Conservation (phyloP, 805 yeast species). For the Lipomyces yamadae region DNA sequence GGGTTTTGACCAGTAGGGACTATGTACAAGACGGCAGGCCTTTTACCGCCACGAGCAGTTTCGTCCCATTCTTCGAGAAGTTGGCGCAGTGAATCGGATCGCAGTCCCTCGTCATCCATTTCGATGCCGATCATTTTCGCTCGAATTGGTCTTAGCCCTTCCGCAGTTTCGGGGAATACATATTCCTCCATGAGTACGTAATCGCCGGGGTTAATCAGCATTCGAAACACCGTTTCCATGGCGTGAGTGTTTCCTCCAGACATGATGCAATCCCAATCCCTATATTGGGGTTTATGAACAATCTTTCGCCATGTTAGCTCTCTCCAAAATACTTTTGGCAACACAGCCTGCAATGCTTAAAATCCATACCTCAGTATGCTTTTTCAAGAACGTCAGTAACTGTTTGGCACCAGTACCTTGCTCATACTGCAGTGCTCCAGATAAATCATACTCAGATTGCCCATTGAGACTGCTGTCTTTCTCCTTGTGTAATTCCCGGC, state of each 20-base stretch:
- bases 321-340: neutral
- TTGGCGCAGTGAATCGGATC: conserved; percentile 69
- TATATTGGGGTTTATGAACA: conserved; percentile 50
- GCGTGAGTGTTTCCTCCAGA: conserved; percentile 87
- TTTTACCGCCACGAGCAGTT: conserved; percentile 50
- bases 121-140: conserved; percentile 70
- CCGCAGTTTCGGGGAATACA: conserved; percentile 83
- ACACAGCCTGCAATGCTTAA: neutral
- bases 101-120: conserved; percentile 78
- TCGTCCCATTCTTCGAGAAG: conserved; percentile 72
- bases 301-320: conserved; percentile 8
- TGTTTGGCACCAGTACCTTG: conserved; percentile 79
- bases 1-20: conserved; percentile 98
- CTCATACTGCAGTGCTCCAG: conserved; percentile 91
- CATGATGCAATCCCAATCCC: conserved; percentile 73
- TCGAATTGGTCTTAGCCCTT: conserved; percentile 77
- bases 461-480: conserved; percentile 41
- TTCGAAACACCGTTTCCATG: conserved; percentile 84
- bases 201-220: conserved; percentile 80
- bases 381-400: conserved; percentile 65
- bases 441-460: conserved; percentile 64
- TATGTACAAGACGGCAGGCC: conserved; percentile 86
- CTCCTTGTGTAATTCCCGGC: conserved; percentile 21
- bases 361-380: conserved; percentile 55
- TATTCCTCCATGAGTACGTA: conserved; percentile 80